Conservation (phyloP, 2,329 filamentous ascomycete species). For the Ambrosiella xylebori region DNA sequence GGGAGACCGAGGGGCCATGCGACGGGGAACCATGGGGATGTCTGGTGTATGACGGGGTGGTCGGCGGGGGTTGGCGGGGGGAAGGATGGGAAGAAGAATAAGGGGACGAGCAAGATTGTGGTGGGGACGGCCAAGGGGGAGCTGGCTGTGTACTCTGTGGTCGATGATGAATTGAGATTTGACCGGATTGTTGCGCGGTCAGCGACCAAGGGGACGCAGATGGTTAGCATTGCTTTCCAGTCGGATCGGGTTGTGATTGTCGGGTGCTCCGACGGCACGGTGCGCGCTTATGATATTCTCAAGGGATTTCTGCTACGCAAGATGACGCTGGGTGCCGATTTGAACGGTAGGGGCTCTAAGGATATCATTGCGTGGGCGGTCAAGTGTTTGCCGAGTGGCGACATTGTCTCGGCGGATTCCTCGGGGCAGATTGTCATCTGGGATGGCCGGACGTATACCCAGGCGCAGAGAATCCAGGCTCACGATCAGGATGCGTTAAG, state of each 20-base stretch:
- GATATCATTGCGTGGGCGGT: slow-evolving; percentile 88
- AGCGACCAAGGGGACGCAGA: slow-evolving; percentile 68
- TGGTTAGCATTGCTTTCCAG: slow-evolving; percentile 83
- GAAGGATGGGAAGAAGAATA: slow-evolving; percentile 10
- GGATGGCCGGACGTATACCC: slow-evolving; percentile 81
- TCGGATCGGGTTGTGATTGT: slow-evolving; percentile 67
- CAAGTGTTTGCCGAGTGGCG: slow-evolving; percentile 69
- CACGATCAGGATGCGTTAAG: slow-evolving; percentile 85
- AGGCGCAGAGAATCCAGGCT: slow-evolving; percentile 67
- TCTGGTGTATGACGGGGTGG: slow-evolving; percentile 67
- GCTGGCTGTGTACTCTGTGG: slow-evolving; percentile 70
- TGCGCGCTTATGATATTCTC: slow-evolving; percentile 74
- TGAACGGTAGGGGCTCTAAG: slow-evolving; percentile 50
- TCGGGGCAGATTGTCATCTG: slow-evolving; percentile 86
- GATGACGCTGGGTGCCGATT: slow-evolving; percentile 72
- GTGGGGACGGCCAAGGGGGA: slow-evolving; percentile 83
- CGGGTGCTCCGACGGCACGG: slow-evolving; percentile 92
- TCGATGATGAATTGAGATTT: slow-evolving; percentile 68
- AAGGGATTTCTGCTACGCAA: slow-evolving; percentile 59
- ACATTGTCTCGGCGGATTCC: slow-evolving; percentile 88
- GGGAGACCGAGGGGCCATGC: slow-evolving; percentile 65
- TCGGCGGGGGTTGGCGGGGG: slow-evolving; percentile 16
- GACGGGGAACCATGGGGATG: slow-evolving; percentile 83
- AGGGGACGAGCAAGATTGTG: slow-evolving; percentile 34
- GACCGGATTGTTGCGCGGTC: slow-evolving; percentile 58